Base-by-base conservation (phyloP, 2,329 filamentous ascomycete species). In the Colletotrichum tabaci region DNA sequence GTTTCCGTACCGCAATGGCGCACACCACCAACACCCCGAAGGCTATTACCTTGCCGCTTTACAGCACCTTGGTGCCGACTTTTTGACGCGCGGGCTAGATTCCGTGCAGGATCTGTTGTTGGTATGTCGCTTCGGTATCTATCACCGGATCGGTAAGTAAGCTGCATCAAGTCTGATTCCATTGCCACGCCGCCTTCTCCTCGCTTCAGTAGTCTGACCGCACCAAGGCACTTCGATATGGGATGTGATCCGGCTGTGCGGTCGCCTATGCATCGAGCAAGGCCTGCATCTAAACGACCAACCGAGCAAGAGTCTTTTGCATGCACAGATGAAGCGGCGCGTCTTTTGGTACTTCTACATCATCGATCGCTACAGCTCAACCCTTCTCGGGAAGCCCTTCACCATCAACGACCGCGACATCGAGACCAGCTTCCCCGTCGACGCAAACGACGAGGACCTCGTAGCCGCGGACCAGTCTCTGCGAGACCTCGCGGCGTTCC, bases 291-390 rank as follows among this genome's bases (percentile, higher is more conserved):
- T 71, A 7, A 67, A 60, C 18, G 71, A 73, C 9, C 44, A 61
- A 2, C 60, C 61, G 2, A 38, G 44, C 3, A 60, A 71, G 0
- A 66, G 73, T 4, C 74, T 77, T 0, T 44, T 83, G 7, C 73
- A 80, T 13, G 80, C 83, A 40, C 83, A 85, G 55, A 76, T 81
- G 16, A 77, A 76, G 44, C 78, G 82, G 0, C 76, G 83, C 1
- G 79, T 85, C 0, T 86, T 85, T 72, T 85, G 84, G 84, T 78
- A 83, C 49, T 83, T 81, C 72, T 85, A 85, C 62, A 77, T 84
- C n/a, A 80, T 84, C 16, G 83, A 85, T 67, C 76, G 83, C 21
- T 85, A 85, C 53, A 84, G 81, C 69, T 85, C 84, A 2, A 80
- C 79, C 0, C 82, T 81, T 1, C 75, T 85, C 0, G 80, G 79